Evolutionary conservation across 345 rosid genomes (phyloP).

Genomic region (Litchi chinensis): DNA sequence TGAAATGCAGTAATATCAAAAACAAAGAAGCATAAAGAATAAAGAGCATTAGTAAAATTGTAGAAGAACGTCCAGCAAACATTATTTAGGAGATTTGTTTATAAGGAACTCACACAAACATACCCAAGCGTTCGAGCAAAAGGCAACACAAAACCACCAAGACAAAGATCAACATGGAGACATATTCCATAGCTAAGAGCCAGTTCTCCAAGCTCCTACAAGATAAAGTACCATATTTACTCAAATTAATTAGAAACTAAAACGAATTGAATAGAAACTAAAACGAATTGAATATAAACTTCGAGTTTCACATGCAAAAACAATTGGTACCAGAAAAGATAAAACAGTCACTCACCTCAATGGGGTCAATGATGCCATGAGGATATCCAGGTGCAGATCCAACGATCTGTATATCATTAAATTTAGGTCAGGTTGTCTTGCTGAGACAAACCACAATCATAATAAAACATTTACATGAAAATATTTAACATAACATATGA

Average conservation of each 20-base stretch:
- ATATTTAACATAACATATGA: neutral
- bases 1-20: neutral
- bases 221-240: constrained; percentile 16
- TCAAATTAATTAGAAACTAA: constrained; percentile 8
- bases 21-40: constrained; percentile 1
- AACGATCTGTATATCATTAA: constrained; percentile 67
- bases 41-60: neutral
- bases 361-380: constrained; percentile 97
- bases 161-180: constrained; percentile 97
- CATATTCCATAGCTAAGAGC: constrained; percentile 77
- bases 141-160: constrained; percentile 97
- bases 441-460: constrained; percentile 3
- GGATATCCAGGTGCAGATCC: constrained; percentile 99
- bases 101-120: constrained; percentile 21
- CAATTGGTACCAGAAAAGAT: neutral
- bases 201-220: constrained; percentile 89
- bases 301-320: constrained; percentile 17
- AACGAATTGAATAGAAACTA: neutral
- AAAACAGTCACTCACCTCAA: constrained; percentile 58
- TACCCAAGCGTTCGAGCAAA: constrained; percentile 93
- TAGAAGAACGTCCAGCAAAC: neutral
- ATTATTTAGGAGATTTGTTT: neutral
- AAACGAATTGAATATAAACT: neutral
- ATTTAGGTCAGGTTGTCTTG: constrained; percentile 19
- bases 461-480: constrained; percentile 9